Percentiles rank a stretch among this genome's conserved stretches.
These are phyloP conservation scores for Fusarium phyllophilum DNA, from an alignment of 2,329 filamentous ascomycete species.

Conservation along the genomic window DNA sequence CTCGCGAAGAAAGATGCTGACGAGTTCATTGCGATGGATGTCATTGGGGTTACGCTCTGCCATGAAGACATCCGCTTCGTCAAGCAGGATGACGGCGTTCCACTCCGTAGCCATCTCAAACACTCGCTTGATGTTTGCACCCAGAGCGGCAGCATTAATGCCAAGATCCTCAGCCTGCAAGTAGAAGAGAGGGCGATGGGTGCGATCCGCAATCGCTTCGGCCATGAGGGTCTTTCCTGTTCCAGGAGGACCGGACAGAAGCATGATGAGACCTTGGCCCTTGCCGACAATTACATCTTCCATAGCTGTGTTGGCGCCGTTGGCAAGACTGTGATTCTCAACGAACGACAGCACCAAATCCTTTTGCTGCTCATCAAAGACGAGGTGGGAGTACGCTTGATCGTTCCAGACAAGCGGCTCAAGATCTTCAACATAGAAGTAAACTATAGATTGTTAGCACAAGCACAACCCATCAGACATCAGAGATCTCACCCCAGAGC, in stretches of 20 bases:
- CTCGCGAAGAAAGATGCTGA: slow-evolving; percentile 59
- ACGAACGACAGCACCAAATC: slow-evolving; percentile 60
- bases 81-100: slow-evolving; percentile 62
- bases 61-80: slow-evolving; percentile 66
- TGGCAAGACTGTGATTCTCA: slow-evolving; percentile 52
- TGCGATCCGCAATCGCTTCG: slow-evolving; percentile 55
- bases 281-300: slow-evolving; percentile 57
- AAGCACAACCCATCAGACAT: background rate
- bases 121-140: slow-evolving; percentile 57
- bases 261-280: slow-evolving; percentile 56
- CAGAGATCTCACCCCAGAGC: slow-evolving; percentile 52
- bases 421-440: slow-evolving; percentile 56
- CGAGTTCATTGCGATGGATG: slow-evolving; percentile 60
- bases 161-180: slow-evolving; percentile 61
- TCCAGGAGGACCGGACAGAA: slow-evolving; percentile 58
- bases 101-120: slow-evolving; percentile 61
- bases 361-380: slow-evolving; percentile 59
- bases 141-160: slow-evolving; percentile 54
- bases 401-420: slow-evolving; percentile 57
- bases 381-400: slow-evolving; percentile 57
- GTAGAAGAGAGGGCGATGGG: slow-evolving; percentile 57
- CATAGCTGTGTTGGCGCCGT: slow-evolving; percentile 33
- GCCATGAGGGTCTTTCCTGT: slow-evolving; percentile 60
- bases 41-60: slow-evolving; percentile 57
- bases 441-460: slow-evolving; percentile 32